Evolutionary conservation across 148 eudicot genomes (phyloP).

Genomic region (Gaultheria prostrata): DNA sequence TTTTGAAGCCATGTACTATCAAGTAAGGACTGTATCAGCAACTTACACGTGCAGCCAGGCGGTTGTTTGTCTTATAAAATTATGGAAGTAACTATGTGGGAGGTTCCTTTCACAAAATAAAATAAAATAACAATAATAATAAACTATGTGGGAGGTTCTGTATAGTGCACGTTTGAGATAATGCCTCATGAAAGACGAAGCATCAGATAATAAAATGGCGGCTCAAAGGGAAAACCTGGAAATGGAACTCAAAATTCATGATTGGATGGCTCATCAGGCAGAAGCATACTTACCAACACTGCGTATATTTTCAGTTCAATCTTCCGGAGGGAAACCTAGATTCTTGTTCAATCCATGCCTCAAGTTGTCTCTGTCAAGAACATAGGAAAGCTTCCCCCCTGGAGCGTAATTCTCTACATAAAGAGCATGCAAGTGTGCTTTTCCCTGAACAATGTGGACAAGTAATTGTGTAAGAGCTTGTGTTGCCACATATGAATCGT

Average conservation of each 20-base stretch:
- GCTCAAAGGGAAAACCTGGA: neutral
- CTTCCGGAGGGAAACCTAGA: constrained; percentile 77
- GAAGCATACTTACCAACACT: constrained; percentile 74
- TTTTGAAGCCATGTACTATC: neutral
- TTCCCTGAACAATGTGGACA: constrained; percentile 49
- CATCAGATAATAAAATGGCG: neutral
- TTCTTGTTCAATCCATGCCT: constrained; percentile 90
- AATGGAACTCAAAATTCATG: neutral
- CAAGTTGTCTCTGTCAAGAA: constrained; percentile 91
- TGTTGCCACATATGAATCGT: neutral
- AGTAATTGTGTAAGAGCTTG: constrained; percentile 4
- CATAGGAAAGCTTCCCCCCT: constrained; percentile 80
- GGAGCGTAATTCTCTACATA: constrained; percentile 70
- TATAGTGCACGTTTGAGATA: neutral
- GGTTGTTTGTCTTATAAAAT: neutral
- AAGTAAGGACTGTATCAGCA: neutral
- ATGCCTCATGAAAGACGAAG: neutral
- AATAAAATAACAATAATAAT: no score
- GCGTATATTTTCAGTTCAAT: constrained; percentile 85
- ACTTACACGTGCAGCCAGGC: no score
- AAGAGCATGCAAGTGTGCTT: constrained; percentile 86
- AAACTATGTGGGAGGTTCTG: neutral
- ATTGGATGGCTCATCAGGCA: neutral
- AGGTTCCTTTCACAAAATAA: no score
- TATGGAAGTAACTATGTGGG: neutral